A percentile compares a stretch with the other conserved stretches of the same genome.
Conservation (phyloP, 2,329 filamentous ascomycete species). For the Cytospora piceae region DNA sequence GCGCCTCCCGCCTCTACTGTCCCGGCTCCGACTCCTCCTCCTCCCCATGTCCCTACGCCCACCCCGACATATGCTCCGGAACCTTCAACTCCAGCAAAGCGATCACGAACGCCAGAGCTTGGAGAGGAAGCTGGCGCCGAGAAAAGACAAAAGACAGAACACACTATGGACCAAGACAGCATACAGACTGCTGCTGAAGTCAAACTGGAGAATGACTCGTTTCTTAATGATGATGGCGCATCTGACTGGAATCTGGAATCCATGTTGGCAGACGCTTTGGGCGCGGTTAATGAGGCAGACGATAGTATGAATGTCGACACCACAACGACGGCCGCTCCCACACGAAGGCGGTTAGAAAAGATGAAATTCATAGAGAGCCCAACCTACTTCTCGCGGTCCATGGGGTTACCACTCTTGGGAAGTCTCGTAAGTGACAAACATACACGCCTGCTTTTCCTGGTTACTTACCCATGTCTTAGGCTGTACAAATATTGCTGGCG, state of each 20-base stretch:
- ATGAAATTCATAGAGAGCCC: constrained; percentile 42
- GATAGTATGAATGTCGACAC: constrained; percentile 20
- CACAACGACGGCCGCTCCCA: constrained; percentile 17
- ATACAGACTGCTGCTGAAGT: background rate
- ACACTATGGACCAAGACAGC: constrained; percentile 12
- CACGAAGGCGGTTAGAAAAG: constrained; percentile 36
- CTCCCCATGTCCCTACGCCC: constrained; percentile 2
- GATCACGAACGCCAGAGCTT: constrained; percentile 27
- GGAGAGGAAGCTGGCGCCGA: constrained; percentile 16
- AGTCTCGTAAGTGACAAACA: constrained; percentile 35
- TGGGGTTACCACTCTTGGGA: constrained; percentile 42
- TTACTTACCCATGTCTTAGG: constrained; percentile 31
- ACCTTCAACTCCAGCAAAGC: constrained; percentile 20
- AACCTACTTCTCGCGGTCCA: constrained; percentile 41
- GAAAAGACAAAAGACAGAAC: constrained; percentile 29
- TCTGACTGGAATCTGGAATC: constrained; percentile 26
- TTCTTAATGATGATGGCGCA: constrained; percentile 3
- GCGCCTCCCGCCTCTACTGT: constrained; percentile 10
- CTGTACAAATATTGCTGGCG: constrained; percentile 44
- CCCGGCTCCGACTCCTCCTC: background rate
- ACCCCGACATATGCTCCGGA: constrained; percentile 11
- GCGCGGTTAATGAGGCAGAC: constrained; percentile 26
- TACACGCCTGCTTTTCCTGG: background rate
- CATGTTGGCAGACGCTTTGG: constrained; percentile 26
- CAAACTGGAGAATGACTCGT: constrained; percentile 30